These are phyloP conservation scores for Diaporthe humulicola DNA, from an alignment of 2,329 filamentous ascomycete species.

Conservation along the genomic window DNA sequence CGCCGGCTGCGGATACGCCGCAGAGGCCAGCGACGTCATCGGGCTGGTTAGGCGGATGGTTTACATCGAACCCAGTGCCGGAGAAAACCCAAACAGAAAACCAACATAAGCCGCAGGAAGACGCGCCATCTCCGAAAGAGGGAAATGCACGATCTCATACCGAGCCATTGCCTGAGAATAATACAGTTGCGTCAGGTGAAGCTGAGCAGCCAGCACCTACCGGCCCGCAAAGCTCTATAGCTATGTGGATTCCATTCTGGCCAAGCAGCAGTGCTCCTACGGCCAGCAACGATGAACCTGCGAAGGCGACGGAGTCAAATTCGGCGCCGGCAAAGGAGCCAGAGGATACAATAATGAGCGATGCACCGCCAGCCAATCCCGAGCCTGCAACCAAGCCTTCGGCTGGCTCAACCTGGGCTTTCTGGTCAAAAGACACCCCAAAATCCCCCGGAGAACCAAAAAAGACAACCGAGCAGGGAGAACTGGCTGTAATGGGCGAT, in stretches of 20 bases:
- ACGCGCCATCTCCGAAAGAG: conserved; percentile 34
- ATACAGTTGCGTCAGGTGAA: background rate
- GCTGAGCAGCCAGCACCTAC: conserved; percentile 39
- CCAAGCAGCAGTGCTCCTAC: conserved; percentile 35
- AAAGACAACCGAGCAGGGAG: conserved; percentile 56
- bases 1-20: conserved; percentile 21
- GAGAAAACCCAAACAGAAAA: conserved; percentile 21
- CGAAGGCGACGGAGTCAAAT: conserved; percentile 37
- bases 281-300: conserved; percentile 28
- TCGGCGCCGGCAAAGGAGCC: conserved; percentile 46
- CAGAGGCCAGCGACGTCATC: conserved; percentile 52
- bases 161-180: conserved; percentile 6
- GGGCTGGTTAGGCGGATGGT: conserved; percentile 68
- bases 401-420: conserved; percentile 80
- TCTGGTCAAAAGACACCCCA: conserved; percentile 77
- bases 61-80: conserved; percentile 47
- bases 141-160: conserved; percentile 18
- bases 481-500: conserved; percentile 70
- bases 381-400: conserved; percentile 55
- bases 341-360: conserved; percentile 59
- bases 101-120: conserved; percentile 41
- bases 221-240: conserved; percentile 27
- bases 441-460: conserved; percentile 49
- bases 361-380: conserved; percentile 52
- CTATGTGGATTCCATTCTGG: conserved; percentile 51